Percentiles rank a stretch among this genome's conserved stretches.
These are phyloP conservation scores for Globisporangium cylindrosporum DNA, from an alignment of 352 stramenopile genomes.

Conservation along the genomic window DNA sequence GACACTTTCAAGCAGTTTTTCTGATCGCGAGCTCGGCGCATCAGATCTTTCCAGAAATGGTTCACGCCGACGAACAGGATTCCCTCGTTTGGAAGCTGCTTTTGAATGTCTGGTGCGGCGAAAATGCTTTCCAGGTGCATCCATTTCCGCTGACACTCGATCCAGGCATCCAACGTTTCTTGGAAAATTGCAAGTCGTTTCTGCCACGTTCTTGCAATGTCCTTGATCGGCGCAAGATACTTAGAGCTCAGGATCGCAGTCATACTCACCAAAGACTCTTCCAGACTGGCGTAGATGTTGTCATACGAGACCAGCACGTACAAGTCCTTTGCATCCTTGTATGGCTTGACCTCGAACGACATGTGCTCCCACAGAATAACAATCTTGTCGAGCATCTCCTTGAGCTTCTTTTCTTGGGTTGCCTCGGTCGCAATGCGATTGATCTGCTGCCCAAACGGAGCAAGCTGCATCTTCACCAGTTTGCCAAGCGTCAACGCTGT, in stretches of 20 bases:
- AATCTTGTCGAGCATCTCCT: constrained; percentile 90
- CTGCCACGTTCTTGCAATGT: constrained; percentile 65
- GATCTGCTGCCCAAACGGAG: constrained; percentile 71
- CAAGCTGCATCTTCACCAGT: constrained; percentile 80
- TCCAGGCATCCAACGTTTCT: constrained; percentile 78
- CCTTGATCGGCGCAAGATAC: constrained; percentile 81
- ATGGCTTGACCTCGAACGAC: constrained; percentile 86
- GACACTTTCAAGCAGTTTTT: constrained; percentile 66
- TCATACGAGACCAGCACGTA: constrained; percentile 82
- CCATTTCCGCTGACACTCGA: constrained; percentile 80
- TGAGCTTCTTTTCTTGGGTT: constrained; percentile 82
- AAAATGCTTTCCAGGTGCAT: constrained; percentile 85
- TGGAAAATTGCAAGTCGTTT: constrained; percentile 70
- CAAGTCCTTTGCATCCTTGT: constrained; percentile 90
- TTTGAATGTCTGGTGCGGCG: constrained; percentile 77
- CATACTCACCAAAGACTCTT: constrained; percentile 90
- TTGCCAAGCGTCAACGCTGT: constrained; percentile 68
- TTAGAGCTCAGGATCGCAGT: constrained; percentile 89
- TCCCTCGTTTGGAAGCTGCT: constrained; percentile 71
- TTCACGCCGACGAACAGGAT: constrained; percentile 59
- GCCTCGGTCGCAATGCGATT: constrained; percentile 83
- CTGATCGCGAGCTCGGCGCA: constrained; percentile 60
- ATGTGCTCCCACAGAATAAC: constrained; percentile 73
- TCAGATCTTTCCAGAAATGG: constrained; percentile 81
- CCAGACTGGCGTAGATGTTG: constrained; percentile 72